phyloP scores from a whole-genome alignment of 345 rosid genomes.

The Citrus hindsii region DNA sequence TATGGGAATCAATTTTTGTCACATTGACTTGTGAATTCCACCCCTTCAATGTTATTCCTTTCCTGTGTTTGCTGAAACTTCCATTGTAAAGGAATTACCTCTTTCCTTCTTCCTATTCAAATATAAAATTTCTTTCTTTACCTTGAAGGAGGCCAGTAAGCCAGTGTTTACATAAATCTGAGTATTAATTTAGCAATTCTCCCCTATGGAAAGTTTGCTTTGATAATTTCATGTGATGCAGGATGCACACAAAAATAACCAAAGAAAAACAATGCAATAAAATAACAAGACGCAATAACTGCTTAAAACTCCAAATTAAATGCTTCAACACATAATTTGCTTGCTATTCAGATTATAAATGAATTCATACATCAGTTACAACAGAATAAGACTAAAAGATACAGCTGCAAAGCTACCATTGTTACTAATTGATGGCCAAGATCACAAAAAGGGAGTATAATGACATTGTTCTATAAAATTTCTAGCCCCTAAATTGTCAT shows the following conservation, averaged over 20 bases:
- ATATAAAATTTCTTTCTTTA: too few species aligned
- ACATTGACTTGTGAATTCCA: neutral
- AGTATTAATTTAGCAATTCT: neutral
- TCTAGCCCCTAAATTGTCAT: constrained; percentile 20
- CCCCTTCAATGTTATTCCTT: neutral
- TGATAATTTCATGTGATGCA: too few species aligned
- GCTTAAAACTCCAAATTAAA: neutral
- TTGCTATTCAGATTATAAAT: neutral
- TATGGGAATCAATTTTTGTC: neutral
- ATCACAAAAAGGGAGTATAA: neutral
- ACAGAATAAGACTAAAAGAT: neutral
- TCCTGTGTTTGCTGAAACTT: neutral
- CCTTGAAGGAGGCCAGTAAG: neutral
- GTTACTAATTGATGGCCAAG: constrained; percentile 14
- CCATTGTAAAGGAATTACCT: neutral
- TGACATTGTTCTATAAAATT: constrained; percentile 4
- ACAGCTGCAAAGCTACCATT: neutral
- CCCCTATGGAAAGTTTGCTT: too few species aligned
- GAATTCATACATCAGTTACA: constrained; percentile 5
- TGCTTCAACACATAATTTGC: neutral
- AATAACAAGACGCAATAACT: neutral
- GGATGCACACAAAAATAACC: neutral
- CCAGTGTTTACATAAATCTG: neutral
- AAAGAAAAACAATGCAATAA: neutral
- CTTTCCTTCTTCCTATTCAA: neutral